phyloP scores from a whole-genome alignment of 2,329 filamentous ascomycete species.

The Fusarium marasasianum region DNA sequence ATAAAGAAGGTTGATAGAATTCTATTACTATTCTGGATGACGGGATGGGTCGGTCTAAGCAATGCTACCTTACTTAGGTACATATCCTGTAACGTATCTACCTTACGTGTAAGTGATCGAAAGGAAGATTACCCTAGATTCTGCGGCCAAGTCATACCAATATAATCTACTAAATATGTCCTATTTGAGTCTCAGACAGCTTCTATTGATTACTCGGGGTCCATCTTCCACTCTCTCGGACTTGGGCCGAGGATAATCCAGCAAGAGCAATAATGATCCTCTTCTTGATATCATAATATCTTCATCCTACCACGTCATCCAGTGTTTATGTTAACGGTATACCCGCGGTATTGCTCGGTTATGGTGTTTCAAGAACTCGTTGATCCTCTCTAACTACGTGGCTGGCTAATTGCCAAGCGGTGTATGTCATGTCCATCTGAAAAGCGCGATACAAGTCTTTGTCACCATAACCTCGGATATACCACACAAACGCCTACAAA shows the following conservation, averaged over 20 bases:
- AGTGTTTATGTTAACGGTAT: conserved; percentile 67
- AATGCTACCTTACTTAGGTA: neutral
- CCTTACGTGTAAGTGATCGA: neutral
- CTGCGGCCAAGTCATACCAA: neutral
- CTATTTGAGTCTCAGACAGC: neutral
- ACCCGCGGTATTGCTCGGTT: conserved; percentile 39
- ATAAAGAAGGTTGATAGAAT: neutral
- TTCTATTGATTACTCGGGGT: neutral
- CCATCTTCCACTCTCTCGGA: neutral
- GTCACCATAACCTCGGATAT: conserved; percentile 33
- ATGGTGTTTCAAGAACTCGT: conserved; percentile 14
- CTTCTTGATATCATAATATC: neutral
- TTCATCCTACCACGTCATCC: conserved; percentile 60
- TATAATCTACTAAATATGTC: no score
- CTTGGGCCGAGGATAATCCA: neutral
- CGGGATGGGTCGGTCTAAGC: neutral
- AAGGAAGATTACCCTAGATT: neutral
- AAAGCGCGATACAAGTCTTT: conserved; percentile 53
- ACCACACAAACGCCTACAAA: neutral
- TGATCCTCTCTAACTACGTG: neutral
- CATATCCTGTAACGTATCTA: neutral
- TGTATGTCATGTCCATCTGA: conserved; percentile 49
- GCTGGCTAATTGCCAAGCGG: conserved; percentile 18
- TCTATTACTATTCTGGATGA: neutral
- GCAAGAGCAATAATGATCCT: neutral